Base-by-base conservation (phyloP, 352 stramenopile genomes). In the Globisporangium barbulae region DNA sequence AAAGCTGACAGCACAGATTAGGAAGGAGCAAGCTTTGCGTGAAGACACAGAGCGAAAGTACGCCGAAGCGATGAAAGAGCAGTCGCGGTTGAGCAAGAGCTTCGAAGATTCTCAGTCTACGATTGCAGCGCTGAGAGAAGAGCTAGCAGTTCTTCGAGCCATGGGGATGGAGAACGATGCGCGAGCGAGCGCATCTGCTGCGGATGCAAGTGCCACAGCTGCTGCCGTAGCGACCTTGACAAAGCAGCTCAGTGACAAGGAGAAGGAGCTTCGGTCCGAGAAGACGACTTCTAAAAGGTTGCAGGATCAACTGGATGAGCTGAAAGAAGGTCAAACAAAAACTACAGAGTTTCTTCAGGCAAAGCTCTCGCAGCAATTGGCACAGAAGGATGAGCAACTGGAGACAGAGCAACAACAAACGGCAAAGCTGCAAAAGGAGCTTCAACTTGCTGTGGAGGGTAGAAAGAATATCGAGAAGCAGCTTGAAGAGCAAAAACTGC, bases 91-190 rank as follows among this genome's bases (percentile, higher is more conserved):
- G 9, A 31, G 37, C 8, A 70, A 67, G 33, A 71, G 77, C 53
- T 68, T 88, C 1, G 69, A 76, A 35, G 71, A 65, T 47, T 72
- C 59, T 19, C 70, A 74, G 44, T 50, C 64, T 33, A 65, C 57
- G 8, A 67, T 76, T 42, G 45, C 44, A 25, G 60, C 63, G 61
- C 60, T 88, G 15, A 64, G 80, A 61, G 63, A 79, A 49, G 71
- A 79, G 21, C 25, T 85, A 39, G 39, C 47, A 1, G 64, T 39
- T 31, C 71, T 74, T 21, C 59, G 53, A 30, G 64, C 68, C 1
- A 61, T 63, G 17, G 54, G 64, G 13, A 67, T 74, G 13, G 58
- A 69, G n/a, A 53, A 67, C 45, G 35, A 72, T 3, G 62, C 56
- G 21, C 56, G 56, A 10, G 64, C 59, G 3, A 67, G 56, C 10